Evolutionary conservation across 768 basidiomycete genomes (phyloP).

Genomic region (Antrodiella citrinella): DNA sequence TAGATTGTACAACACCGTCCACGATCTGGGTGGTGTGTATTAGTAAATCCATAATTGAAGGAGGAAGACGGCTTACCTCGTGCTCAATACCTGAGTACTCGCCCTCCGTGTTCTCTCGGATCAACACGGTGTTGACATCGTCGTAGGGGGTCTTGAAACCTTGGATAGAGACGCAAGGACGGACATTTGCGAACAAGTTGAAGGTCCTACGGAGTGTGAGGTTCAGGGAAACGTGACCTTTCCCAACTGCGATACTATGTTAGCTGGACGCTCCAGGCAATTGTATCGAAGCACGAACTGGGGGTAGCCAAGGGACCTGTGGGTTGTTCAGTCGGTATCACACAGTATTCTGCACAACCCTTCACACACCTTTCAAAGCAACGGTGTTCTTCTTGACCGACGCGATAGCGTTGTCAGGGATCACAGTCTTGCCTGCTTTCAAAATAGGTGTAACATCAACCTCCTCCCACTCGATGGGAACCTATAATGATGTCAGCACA

Average conservation of each 20-base stretch:
- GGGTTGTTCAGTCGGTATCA: too few species aligned
- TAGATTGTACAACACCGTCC: constrained; percentile 97
- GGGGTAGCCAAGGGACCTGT: constrained; percentile 93
- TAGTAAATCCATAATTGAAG: constrained; percentile 1
- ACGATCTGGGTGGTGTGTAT: constrained; percentile 53
- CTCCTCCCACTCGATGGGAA: constrained; percentile 99
- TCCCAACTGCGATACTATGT: constrained; percentile 63
- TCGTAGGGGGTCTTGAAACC: constrained; percentile 99
- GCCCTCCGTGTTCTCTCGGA: constrained; percentile 99
- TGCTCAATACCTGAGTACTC: constrained; percentile 99
- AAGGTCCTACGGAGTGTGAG: constrained; percentile 95
- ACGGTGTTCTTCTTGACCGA: constrained; percentile 97
- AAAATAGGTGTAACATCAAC: constrained; percentile 92
- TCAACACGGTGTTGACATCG: constrained; percentile 95
- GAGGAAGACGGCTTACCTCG: constrained; percentile 54
- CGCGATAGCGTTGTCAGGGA: constrained; percentile 84
- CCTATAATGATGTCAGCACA: constrained; percentile 41
- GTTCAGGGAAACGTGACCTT: constrained; percentile 98
- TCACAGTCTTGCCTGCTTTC: constrained; percentile 93
- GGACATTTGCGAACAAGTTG: constrained; percentile 97
- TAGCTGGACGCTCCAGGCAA: constrained; percentile 4
- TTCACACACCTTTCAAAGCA: constrained; percentile 78
- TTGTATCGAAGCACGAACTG: constrained; percentile 47
- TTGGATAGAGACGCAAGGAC: constrained; percentile 91
- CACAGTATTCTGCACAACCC: too few species aligned